Evolutionary conservation across 768 basidiomycete genomes (phyloP).

Genomic region (Lactarius akahatsu): DNA sequence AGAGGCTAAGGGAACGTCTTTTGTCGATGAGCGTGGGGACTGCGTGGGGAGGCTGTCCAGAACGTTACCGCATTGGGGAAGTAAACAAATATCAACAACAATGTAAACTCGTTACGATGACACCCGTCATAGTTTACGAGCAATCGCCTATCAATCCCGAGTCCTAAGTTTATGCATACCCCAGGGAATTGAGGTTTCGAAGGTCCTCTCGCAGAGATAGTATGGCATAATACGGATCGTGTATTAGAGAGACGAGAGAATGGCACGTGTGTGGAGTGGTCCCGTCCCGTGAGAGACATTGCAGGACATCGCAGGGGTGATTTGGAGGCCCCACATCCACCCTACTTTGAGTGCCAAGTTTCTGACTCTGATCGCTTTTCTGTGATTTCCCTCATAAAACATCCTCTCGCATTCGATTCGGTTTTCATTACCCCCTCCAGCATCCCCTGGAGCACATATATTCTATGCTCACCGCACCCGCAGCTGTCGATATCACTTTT

Average conservation of each 20-base stretch:
- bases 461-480: slow-evolving; percentile 56
- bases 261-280: slow-evolving; percentile 20
- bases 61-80: slow-evolving; percentile 17
- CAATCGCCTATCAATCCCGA: background rate
- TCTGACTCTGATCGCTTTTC: background rate
- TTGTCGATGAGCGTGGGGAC: slow-evolving; percentile 4
- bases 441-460: slow-evolving; percentile 4
- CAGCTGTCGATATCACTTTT: slow-evolving; percentile 57
- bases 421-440: background rate
- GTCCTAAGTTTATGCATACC: background rate
- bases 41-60: background rate
- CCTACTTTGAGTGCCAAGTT: slow-evolving; percentile 1
- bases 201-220: background rate
- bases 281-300: slow-evolving; percentile 12
- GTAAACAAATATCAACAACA: slow-evolving; percentile 27
- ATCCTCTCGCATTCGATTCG: background rate
- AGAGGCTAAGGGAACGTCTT: slow-evolving; percentile 44
- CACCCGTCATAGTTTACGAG: background rate
- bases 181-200: background rate
- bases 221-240: background rate
- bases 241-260: background rate
- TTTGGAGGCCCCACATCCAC: slow-evolving; percentile 1
- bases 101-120: background rate
- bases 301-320: too few species aligned
- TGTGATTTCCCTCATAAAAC: background rate